These are phyloP conservation scores for Hericium rajendrae DNA, from an alignment of 768 basidiomycete genomes.

Conservation along the genomic window DNA sequence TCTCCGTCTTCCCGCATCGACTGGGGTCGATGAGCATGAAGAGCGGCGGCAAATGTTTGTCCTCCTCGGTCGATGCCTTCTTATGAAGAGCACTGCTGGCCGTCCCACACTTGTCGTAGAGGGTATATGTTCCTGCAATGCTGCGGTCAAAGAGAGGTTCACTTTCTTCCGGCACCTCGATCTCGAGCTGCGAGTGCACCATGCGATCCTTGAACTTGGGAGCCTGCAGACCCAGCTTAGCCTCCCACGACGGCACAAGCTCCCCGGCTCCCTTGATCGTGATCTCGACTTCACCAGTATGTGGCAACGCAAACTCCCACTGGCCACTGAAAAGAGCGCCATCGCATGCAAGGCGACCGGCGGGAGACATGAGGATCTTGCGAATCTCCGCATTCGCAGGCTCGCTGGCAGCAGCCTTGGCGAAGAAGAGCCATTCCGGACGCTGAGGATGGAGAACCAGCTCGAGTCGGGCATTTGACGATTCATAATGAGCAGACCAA, in stretches of 20 bases:
- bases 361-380: conserved; percentile 56
- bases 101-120: conserved; percentile 82
- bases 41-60: conserved; percentile 47
- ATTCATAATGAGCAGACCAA: conserved; percentile 77
- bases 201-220: conserved; percentile 56
- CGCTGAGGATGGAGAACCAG: conserved; percentile 66
- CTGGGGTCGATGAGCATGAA: conserved; percentile 84
- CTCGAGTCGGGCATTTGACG: conserved; percentile 60
- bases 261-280: conserved; percentile 58
- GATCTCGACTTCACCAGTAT: conserved; percentile 42
- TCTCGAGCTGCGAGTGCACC: conserved; percentile 57
- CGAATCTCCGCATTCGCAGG: conserved; percentile 79
- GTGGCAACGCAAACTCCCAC: conserved; percentile 79
- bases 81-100: conserved; percentile 79
- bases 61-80: conserved; percentile 34
- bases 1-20: conserved; percentile 58
- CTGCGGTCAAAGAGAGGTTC: conserved; percentile 56
- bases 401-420: conserved; percentile 51
- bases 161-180: conserved; percentile 45
- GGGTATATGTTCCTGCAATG: conserved; percentile 69
- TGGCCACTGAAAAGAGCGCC: conserved; percentile 51
- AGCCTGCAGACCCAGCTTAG: conserved; percentile 61
- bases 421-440: conserved; percentile 84
- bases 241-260: conserved; percentile 77
- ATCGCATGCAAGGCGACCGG: conserved; percentile 61